Conservation (phyloP, 441 rosid species). For the Kokia cookei region DNA sequence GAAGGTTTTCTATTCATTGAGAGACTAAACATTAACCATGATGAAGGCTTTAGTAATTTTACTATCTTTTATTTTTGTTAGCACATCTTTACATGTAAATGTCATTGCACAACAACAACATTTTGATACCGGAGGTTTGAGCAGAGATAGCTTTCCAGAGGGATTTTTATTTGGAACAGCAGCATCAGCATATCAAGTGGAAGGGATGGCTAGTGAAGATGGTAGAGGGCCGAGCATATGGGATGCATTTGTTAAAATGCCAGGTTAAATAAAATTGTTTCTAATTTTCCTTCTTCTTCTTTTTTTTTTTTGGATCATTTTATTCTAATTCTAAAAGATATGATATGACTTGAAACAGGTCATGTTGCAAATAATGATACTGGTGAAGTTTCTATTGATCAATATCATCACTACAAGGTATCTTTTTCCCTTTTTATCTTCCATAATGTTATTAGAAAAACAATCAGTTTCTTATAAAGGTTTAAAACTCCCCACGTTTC, state of each 20-base stretch:
- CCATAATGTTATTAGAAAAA: background rate
- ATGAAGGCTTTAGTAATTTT: no score
- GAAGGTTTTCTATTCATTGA: no score
- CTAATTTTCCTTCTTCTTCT: no score
- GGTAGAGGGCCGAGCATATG: slow-evolving; percentile 41
- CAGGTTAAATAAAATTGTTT: slow-evolving; percentile 14
- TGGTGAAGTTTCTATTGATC: no score
- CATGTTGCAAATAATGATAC: no score
- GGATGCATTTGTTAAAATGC: slow-evolving; percentile 25
- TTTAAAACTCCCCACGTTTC: background rate
- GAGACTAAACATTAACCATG: no score
- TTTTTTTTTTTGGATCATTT: no score
- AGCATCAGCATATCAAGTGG: slow-evolving; percentile 32
- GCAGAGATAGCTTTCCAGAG: slow-evolving; percentile 20
- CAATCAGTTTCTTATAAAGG: background rate
- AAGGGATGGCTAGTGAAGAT: slow-evolving; percentile 30
- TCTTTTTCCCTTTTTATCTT: background rate
- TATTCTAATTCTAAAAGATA: background rate
- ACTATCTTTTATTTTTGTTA: no score
- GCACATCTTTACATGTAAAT: background rate
- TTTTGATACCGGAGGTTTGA: slow-evolving; percentile 28
- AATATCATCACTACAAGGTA: background rate
- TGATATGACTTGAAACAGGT: no score
- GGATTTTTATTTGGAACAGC: slow-evolving; percentile 32
- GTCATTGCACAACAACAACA: background rate